These are phyloP conservation scores for Vaccinium darrowii DNA, from an alignment of 148 eudicot species.

Conservation along the genomic window DNA sequence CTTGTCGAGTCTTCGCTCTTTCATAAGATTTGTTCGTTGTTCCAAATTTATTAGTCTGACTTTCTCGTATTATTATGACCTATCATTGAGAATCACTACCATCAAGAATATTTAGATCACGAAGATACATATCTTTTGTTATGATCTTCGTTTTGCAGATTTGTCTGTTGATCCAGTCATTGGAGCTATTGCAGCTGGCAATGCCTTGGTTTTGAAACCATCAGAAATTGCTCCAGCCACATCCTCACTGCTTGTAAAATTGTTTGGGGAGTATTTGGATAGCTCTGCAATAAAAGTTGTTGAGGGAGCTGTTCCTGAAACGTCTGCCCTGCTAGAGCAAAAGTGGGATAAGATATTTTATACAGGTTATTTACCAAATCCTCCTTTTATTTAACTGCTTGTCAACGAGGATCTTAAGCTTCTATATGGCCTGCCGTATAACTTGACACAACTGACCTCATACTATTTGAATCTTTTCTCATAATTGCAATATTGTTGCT, in stretches of 20 bases:
- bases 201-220: constrained; percentile 61
- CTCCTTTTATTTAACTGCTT: constrained; percentile 10
- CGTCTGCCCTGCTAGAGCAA: constrained; percentile 44
- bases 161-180: constrained; percentile 58
- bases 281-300: constrained; percentile 47
- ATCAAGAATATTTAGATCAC: not conserved
- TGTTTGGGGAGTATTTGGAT: constrained; percentile 44
- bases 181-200: constrained; percentile 74
- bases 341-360: constrained; percentile 72
- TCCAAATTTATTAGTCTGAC: not conserved
- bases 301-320: constrained; percentile 58
- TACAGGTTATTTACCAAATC: constrained; percentile 41
- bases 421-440: not conserved
- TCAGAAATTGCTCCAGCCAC: constrained; percentile 63
- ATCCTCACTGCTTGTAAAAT: constrained; percentile 45
- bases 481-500: not conserved
- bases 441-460: not conserved
- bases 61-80: not conserved
- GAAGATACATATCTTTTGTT: not conserved
- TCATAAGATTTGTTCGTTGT: not conserved
- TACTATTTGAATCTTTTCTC: constrained; percentile 1
- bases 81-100: not conserved
- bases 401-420: not conserved
- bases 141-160: constrained; percentile 31
- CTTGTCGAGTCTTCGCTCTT: not conserved